Evolutionary conservation across 768 basidiomycete genomes (phyloP), one percentile per base, ranked within the genome.

Genomic region (Tylopilus balloui): DNA sequence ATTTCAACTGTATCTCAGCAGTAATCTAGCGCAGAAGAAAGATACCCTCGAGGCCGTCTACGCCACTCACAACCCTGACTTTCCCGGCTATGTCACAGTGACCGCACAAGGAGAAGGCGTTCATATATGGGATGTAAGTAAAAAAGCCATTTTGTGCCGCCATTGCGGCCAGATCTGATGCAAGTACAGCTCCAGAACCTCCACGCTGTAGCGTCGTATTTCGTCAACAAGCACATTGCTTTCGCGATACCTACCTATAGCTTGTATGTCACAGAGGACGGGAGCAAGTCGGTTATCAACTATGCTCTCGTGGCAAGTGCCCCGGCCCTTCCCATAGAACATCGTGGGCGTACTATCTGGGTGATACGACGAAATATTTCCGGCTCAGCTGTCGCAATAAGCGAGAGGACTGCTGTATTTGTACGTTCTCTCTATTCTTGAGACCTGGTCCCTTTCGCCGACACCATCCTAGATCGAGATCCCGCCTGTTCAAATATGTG

Each of bases 51-150:
- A 59, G n/a, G 53, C 61, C 0, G 9, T 63, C 36, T 68, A 50
- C 41, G 42, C 53, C n/a, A 45, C 55, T 12, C 31, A 60, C 44
- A 57, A 56, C 37, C 29, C 43, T 19, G 45, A 47, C 29, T 63
- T 66, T 36, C 80, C 84, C 32, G 78, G 80, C 23, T 77, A 76
- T 71, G 82, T 78, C 35, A 85, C 85, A 1, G 73, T 87, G 47
- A 77, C 85, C 13, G 83, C 75, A 12, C 86, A 88, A 52, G 78
- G 76, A 53, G 86, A 91, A 48, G 88, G 88, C 25, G 70, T 90
- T 32, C 86, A 90, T 67, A 63, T 91, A 38, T 65, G 86, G 50
- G 84, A 90, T 63, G 88, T 89, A 60, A 58, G 77, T 72, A 29
- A 47, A 35, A n/a, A 39, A 45, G 29, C 40, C 47, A 20, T 42